Conservation (phyloP, 192 early-diverging fungal genomes). For the Backusella westeae region DNA sequence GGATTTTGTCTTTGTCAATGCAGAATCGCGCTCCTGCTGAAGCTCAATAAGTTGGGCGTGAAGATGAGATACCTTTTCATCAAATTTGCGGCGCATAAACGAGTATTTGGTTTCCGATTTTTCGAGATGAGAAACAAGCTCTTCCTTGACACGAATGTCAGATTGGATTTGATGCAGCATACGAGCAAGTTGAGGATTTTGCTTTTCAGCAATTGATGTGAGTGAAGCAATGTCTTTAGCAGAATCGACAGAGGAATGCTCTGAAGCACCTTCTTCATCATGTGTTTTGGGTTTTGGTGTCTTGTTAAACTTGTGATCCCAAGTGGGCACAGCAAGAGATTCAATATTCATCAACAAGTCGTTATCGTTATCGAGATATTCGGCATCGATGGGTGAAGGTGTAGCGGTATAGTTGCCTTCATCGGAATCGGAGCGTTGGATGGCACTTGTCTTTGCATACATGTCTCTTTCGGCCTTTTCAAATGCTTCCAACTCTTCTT, state of each 20-base stretch:
- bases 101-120: constrained; percentile 54
- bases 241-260: not conserved
- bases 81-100: constrained; percentile 62
- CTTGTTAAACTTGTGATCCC: constrained; percentile 13
- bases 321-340: constrained; percentile 24
- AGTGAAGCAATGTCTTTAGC: not conserved
- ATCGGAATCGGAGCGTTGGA: constrained; percentile 17
- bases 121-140: constrained; percentile 57
- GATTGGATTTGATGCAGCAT: constrained; percentile 63
- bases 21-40: constrained; percentile 62
- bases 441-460: constrained; percentile 1
- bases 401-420: constrained; percentile 27
- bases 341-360: constrained; percentile 24
- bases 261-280: not conserved
- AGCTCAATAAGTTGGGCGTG: constrained; percentile 53
- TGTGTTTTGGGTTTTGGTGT: not conserved
- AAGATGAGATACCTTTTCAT: constrained; percentile 63
- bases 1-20: constrained; percentile 38
- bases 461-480: constrained; percentile 21
- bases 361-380: not conserved
- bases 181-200: constrained; percentile 35
- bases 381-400: constrained; percentile 7
- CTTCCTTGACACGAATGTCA: constrained; percentile 59
- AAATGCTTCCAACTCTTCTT: constrained; percentile 34
- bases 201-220: constrained; percentile 6